These are phyloP conservation scores for Chrysoporthe deuterocubensis DNA, from an alignment of 2,329 filamentous ascomycete genomes.

Conservation along the genomic window DNA sequence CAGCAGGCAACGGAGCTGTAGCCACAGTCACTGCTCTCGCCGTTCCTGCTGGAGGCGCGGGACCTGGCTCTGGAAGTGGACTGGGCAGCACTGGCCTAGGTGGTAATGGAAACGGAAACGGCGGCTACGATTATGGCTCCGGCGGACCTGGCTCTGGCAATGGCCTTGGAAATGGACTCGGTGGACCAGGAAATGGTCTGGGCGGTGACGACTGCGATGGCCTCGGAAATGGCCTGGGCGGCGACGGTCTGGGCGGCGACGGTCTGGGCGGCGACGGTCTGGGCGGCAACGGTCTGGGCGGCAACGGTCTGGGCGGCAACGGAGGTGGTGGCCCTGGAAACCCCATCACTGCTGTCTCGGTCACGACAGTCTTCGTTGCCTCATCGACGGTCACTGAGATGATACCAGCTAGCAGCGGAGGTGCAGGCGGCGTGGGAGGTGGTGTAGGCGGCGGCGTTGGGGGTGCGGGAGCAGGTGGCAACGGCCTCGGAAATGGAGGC, in stretches of 20 bases:
- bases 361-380: slow-evolving; percentile 15
- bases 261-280: slow-evolving; percentile 7
- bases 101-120: slow-evolving; percentile 4
- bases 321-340: slow-evolving; percentile 5
- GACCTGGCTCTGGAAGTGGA: slow-evolving; percentile 17
- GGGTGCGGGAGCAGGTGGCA: slow-evolving; percentile 15
- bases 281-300: slow-evolving; percentile 15
- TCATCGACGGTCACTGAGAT: slow-evolving; percentile 15
- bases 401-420: slow-evolving; percentile 7
- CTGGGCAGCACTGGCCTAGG: slow-evolving; percentile 19
- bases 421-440: slow-evolving; percentile 4
- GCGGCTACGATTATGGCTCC: slow-evolving; percentile 3
- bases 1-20: slow-evolving; percentile 16
- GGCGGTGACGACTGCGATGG: slow-evolving; percentile 6
- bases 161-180: slow-evolving; percentile 14
- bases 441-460: slow-evolving; percentile 15
- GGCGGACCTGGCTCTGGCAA: slow-evolving; percentile 5
- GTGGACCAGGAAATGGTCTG: not conserved
- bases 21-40: slow-evolving; percentile 23
- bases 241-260: slow-evolving; percentile 10
- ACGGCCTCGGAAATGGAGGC: slow-evolving; percentile 18
- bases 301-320: slow-evolving; percentile 16
- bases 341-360: slow-evolving; percentile 7
- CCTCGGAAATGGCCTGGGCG: slow-evolving; percentile 16
- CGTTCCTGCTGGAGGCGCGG: slow-evolving; percentile 17